Percentiles rank a stretch among this genome's conserved stretches.
These are phyloP conservation scores for Wickerhamomyces bisporus DNA, from an alignment of 805 yeast species.

Conservation along the genomic window DNA sequence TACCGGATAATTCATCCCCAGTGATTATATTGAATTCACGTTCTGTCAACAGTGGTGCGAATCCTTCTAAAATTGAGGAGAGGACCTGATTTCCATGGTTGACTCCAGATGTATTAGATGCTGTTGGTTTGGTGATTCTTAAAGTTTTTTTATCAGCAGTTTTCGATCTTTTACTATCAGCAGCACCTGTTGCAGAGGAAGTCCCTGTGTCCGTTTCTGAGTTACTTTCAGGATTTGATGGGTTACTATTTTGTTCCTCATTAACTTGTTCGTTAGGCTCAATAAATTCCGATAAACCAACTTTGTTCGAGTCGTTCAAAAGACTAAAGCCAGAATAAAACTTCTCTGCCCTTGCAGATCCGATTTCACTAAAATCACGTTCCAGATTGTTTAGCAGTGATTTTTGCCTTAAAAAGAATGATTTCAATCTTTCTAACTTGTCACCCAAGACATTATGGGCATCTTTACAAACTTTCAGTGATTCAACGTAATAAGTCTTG, in stretches of 20 bases:
- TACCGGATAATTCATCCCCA: slow-evolving; percentile 16
- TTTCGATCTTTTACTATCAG: slow-evolving; percentile 1
- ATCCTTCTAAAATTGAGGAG: slow-evolving; percentile 24
- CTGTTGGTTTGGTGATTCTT: slow-evolving; percentile 1
- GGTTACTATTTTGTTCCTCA: slow-evolving; percentile 1
- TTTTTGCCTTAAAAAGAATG: slow-evolving; percentile 27
- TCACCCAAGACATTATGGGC: slow-evolving; percentile 22
- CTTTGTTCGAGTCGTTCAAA: too few relatives aligned
- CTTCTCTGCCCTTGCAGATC: slow-evolving; percentile 25
- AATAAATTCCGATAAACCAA: too few relatives aligned
- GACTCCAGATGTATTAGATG: not conserved
- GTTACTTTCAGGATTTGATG: slow-evolving; percentile 4
- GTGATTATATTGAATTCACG: slow-evolving; percentile 30
- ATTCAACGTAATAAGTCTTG: slow-evolving; percentile 21
- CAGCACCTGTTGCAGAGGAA: slow-evolving; percentile 3
- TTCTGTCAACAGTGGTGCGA: slow-evolving; percentile 26
- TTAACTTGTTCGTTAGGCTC: not conserved
- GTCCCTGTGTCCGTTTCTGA: slow-evolving; percentile 19
- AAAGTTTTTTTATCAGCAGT: slow-evolving; percentile 1
- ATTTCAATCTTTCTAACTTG: slow-evolving; percentile 28
- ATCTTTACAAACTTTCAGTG: slow-evolving; percentile 23
- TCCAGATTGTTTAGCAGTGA: slow-evolving; percentile 22
- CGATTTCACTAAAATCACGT: slow-evolving; percentile 24
- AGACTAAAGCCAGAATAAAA: slow-evolving; percentile 24
- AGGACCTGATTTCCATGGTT: not conserved